These are phyloP conservation scores for Jamesozyma gamospora DNA, from an alignment of 805 yeast species.

Conservation along the genomic window DNA sequence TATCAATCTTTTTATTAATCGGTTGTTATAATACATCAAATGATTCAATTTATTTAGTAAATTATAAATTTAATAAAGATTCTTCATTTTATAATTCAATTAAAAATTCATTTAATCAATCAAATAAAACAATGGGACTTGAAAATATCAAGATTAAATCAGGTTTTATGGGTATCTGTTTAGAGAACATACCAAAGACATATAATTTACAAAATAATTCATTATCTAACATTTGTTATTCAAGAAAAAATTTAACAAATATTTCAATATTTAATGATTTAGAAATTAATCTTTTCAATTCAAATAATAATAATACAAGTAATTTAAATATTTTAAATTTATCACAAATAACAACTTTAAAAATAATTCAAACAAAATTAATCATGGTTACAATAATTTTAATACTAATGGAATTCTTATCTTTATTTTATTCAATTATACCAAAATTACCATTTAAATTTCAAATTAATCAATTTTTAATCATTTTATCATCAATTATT, in stretches of 20 bases:
- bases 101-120: constrained; percentile 28
- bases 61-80: constrained; percentile 37
- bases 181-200: constrained; percentile 28
- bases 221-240: constrained; percentile 18
- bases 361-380: constrained; percentile 45
- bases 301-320: constrained; percentile 1
- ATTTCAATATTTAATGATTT: constrained; percentile 20
- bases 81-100: constrained; percentile 37
- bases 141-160: constrained; percentile 37
- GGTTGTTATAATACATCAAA: constrained; percentile 44
- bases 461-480: constrained; percentile 20
- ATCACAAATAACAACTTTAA: constrained; percentile 36
- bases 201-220: constrained; percentile 9
- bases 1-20: constrained; percentile 44
- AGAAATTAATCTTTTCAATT: constrained; percentile 19
- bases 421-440: constrained; percentile 35
- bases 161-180: constrained; percentile 51
- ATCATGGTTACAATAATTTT: constrained; percentile 41
- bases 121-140: constrained; percentile 27
- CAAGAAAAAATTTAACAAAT: constrained; percentile 17
- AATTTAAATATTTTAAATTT: constrained; percentile 38
- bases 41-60: constrained; percentile 41
- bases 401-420: constrained; percentile 32
- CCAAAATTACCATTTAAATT: constrained; percentile 41
- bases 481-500: constrained; percentile 29